Percentiles rank a stretch among this genome's conserved stretches.
Evolutionary conservation across 768 basidiomycete species (phyloP).

Genomic region (Suillus tomentosus): DNA sequence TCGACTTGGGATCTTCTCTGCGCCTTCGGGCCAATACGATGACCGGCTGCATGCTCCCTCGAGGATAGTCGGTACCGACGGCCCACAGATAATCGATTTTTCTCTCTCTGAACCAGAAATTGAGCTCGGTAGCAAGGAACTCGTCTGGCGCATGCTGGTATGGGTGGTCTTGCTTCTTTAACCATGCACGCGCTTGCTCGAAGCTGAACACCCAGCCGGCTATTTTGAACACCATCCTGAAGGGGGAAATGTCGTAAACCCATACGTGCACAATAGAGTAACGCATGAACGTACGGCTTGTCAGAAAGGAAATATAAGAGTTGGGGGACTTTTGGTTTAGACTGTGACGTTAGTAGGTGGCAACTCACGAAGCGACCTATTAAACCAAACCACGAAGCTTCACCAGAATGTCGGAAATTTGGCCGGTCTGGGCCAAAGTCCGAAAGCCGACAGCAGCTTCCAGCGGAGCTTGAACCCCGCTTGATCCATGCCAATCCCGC

Average conservation of each 20-base stretch:
- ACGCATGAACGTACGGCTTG: no score
- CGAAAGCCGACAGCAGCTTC: no score
- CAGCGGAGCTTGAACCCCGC: no score
- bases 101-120: slow-evolving; percentile 2
- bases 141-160: not conserved
- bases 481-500: no score
- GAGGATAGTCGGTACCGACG: not conserved
- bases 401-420: no score
- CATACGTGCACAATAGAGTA: no score
- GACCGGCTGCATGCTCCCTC: not conserved
- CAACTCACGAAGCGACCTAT: no score
- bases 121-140: not conserved
- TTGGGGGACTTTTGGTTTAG: no score
- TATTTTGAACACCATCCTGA: not conserved
- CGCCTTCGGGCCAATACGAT: not conserved
- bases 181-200: not conserved
- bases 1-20: not conserved
- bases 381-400: no score
- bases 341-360: no score
- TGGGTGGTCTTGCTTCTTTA: slow-evolving; percentile 1
- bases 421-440: no score
- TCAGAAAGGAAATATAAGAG: no score
- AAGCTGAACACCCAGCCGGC: not conserved
- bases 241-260: not conserved
- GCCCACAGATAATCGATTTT: not conserved